Conservation (phyloP, 2,329 filamentous ascomycete species). For the Cytospora mali region DNA sequence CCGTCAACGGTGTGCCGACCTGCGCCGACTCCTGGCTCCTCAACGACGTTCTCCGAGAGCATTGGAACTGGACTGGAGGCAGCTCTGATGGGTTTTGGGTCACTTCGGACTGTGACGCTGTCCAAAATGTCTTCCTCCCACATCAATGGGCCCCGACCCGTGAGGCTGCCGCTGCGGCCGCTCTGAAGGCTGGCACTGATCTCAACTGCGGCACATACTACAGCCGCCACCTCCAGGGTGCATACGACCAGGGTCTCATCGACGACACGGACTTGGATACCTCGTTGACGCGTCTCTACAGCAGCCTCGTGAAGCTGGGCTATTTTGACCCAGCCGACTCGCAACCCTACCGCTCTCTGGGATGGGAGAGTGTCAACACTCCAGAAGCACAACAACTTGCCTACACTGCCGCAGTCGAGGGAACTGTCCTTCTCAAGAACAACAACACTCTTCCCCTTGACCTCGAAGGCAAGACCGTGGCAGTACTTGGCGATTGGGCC, state of each 20-base stretch:
- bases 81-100: conserved; percentile 46
- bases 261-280: conserved; percentile 50
- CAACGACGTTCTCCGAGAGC: conserved; percentile 61
- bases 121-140: conserved; percentile 56
- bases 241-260: conserved; percentile 41
- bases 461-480: conserved; percentile 52
- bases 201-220: conserved; percentile 47
- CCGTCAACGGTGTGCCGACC: conserved; percentile 66
- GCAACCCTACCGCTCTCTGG: conserved; percentile 54
- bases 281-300: conserved; percentile 55
- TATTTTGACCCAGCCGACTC: conserved; percentile 56
- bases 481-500: conserved; percentile 61
- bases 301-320: conserved; percentile 56
- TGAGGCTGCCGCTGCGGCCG: conserved; percentile 49
- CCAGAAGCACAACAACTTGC: conserved; percentile 57
- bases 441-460: conserved; percentile 53
- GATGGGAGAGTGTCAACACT: conserved; percentile 58
- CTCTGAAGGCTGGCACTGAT: conserved; percentile 55
- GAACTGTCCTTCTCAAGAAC: conserved; percentile 57
- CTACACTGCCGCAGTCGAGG: conserved; percentile 53
- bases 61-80: conserved; percentile 59
- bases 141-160: conserved; percentile 37
- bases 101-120: conserved; percentile 66
- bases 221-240: conserved; percentile 31
- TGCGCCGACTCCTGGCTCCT: conserved; percentile 65